Base-by-base conservation (phyloP, 495 filamentous ascomycete genomes). In the Copromyces sp. region DNA sequence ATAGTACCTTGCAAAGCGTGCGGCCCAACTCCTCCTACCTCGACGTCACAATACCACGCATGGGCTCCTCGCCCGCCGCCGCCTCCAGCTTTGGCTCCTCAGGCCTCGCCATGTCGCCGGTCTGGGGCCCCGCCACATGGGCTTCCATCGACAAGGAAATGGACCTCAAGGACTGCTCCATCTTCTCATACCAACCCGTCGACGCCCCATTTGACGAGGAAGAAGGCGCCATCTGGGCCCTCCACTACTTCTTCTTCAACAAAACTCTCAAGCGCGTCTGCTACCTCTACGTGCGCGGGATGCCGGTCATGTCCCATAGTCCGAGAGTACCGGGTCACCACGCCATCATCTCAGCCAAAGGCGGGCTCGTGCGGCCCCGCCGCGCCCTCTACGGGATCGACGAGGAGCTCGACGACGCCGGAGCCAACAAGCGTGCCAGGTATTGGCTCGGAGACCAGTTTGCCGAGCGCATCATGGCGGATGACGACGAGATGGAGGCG, bases 161-260 rank as follows among this genome's bases (percentile, higher is more conserved):
- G 94, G 87, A 84, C 35, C 83, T 98, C 35, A 88, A 90, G 75
- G 90, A 96, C 47, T 98, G 96, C 82, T 89, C 86, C 44, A 86
- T 93, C 59, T 98, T 96, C 79, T 90, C 88, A 29, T 98, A 96
- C 82, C 86, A 90, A 37, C 95, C 95, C 0, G 88, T 91, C 29
- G 93, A 97, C 72, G 92, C 93, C 45, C 89, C 90, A 14, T 94
- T 94, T 72, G 93, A 94, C 72, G 94, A 93, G 35, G 95, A 97
- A 73, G 93, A 96, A 76, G 90, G 92, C 69, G 91, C 94, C 5
- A 93, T 98, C 47, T 99, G 96, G 96, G 94, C 92, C 74, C 84
- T 93, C 72, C 93, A 98, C 80, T 97, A 96, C 81, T 97, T 99
- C 85, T 97, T 98, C 82, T 98, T 97, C 87, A 97, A 95, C 84